A percentile compares a stretch with the other conserved stretches of the same genome.
Conservation (phyloP, 805 yeast species). For the Kluyveromyces siamensis region DNA sequence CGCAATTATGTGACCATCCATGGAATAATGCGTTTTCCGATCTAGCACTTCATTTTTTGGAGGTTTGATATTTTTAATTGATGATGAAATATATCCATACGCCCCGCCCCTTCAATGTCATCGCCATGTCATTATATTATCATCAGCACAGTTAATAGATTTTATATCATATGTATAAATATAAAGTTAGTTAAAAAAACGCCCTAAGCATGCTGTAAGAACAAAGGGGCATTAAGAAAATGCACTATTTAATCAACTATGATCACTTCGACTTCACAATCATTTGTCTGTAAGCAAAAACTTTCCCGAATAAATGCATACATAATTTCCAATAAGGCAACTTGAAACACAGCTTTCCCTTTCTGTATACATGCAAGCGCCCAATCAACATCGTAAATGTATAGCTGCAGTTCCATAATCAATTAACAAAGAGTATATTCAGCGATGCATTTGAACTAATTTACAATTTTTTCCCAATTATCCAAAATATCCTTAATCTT, state of each 20-base stretch:
- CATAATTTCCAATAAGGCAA: neutral
- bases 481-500: constrained; percentile 85
- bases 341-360: constrained; percentile 1
- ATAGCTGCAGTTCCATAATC: neutral
- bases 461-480: constrained; percentile 68
- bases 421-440: neutral
- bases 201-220: neutral
- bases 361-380: neutral
- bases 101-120: no score
- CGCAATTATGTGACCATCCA: constrained; percentile 13
- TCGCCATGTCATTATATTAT: no score
- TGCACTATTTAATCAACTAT: neutral
- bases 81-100: no score
- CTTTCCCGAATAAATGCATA: constrained; percentile 3
- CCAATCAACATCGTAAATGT: neutral
- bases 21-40: constrained; percentile 51
- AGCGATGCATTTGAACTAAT: neutral
- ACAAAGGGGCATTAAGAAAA: neutral
- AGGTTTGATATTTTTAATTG: neutral
- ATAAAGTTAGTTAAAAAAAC: neutral
- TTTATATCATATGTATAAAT: neutral
- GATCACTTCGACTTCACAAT: neutral
- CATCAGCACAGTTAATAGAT: neutral
- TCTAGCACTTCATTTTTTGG: constrained; percentile 34
- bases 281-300: constrained; percentile 35